Evolutionary conservation across 257 asterid species (phyloP), one percentile per base, ranked within the genome.

Genomic region (Primulina tabacum): DNA sequence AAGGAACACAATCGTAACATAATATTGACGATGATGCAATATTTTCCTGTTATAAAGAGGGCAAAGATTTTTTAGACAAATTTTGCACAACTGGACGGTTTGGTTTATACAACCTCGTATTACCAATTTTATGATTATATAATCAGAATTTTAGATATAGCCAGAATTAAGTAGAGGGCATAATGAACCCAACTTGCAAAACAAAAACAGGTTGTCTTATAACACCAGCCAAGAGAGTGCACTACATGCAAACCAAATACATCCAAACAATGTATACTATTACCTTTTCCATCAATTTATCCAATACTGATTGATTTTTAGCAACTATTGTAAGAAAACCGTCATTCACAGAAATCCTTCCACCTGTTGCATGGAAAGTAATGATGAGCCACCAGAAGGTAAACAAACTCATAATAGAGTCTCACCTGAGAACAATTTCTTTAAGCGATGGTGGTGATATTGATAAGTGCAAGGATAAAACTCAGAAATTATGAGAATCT

Each of bases 201-300:
- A 40, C 67, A 69, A 47, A 69, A 61, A 65, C 7, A 18, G 52
- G 65, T 34, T 35, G 28, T 74, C 65, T 63, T 68, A 21, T 52
- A 62, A 56, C 17, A 60, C 24, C 68, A 72, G 69, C 63, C 50
- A 65, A 52, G 55, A 16, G 53, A 73, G 28, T 65, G 30, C 69
- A 57, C 55, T 6, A 26, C 57, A 10, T 18, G 20, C 35, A 56
- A 76, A 75, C 56, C 32, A 72, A 67, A 26, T 14, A 60, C 62
- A 53, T 43, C 33, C 37, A 64, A 69, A 70, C 47, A 67, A 64
- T 2, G 26, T 65, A 66, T 60, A 60, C 16, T 60, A 34, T 59
- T 74, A 94, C 99, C 97, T 86, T 89, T 72, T 89, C 97, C 82
- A 79, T 81, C 83, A 86, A 77, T 85, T 82, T 94, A 75, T 94